A percentile compares a stretch with the other conserved stretches of the same genome.
Evolutionary conservation across 371 early-diverging fungal genomes (phyloP).

Genomic region (Mucor mucedo): DNA sequence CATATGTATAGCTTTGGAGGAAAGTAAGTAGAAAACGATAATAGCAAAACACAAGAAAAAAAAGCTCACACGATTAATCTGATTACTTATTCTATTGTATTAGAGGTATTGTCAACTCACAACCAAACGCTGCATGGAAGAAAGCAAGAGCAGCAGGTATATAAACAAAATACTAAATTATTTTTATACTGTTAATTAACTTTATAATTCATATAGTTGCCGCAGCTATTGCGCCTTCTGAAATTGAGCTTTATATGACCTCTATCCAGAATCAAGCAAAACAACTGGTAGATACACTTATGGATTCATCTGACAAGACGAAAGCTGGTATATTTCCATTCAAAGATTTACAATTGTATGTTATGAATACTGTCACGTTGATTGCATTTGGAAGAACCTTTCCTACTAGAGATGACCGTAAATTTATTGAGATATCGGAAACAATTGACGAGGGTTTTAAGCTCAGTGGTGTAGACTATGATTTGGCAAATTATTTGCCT

Average conservation of each 20-base stretch:
- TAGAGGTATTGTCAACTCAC: slow-evolving; percentile 5
- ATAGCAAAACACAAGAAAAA: no score
- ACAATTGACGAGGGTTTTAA: slow-evolving; percentile 4
- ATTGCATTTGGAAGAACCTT: slow-evolving; percentile 9
- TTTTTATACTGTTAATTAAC: not conserved
- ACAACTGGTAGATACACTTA: slow-evolving; percentile 6
- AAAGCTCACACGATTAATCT: no score
- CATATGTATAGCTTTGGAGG: slow-evolving; percentile 5
- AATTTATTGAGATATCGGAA: not conserved
- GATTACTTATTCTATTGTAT: no score
- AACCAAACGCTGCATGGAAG: not conserved
- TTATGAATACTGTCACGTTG: slow-evolving; percentile 14
- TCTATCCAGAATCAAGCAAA: slow-evolving; percentile 8
- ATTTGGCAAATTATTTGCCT: slow-evolving; percentile 19
- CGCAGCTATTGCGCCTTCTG: slow-evolving; percentile 16
- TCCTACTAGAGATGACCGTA: slow-evolving; percentile 13
- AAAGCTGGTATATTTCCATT: not conserved
- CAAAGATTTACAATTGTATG: slow-evolving; percentile 8
- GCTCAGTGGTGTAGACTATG: slow-evolving; percentile 9
- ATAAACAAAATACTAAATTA: not conserved
- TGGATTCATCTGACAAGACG: not conserved
- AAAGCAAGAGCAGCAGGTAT: slow-evolving; percentile 2
- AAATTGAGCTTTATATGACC: slow-evolving; percentile 2
- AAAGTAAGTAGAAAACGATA: slow-evolving; percentile 2
- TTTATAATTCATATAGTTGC: not conserved